Evolutionary conservation across 202 grass and related monocot genomes (phyloP).

Genomic region (Setaria viridis): DNA sequence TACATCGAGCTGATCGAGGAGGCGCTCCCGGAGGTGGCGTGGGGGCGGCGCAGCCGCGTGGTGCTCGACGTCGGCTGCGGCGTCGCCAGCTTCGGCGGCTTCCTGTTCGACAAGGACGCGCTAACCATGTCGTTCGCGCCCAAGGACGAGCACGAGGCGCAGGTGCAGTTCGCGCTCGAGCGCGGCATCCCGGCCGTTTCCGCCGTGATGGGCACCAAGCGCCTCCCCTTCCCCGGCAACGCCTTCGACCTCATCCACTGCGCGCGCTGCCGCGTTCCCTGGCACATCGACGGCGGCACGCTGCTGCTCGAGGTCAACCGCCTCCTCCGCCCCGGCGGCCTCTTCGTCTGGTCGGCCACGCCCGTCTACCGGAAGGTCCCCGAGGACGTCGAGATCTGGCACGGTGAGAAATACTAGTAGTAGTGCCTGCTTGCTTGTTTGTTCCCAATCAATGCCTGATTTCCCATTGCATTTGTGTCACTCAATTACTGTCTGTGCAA

Average conservation of each 20-base stretch:
- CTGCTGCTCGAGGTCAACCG: slow-evolving; percentile 81
- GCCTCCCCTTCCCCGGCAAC: slow-evolving; percentile 76
- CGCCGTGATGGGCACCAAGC: slow-evolving; percentile 84
- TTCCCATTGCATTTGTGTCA: neutral
- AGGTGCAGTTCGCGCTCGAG: slow-evolving; percentile 93
- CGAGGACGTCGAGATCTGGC: slow-evolving; percentile 82
- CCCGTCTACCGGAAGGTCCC: slow-evolving; percentile 73
- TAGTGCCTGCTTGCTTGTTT: too few species aligned
- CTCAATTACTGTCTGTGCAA: neutral
- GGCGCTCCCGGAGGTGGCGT: slow-evolving; percentile 59
- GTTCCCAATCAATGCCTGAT: neutral
- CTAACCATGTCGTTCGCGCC: slow-evolving; percentile 95
- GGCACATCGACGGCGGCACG: slow-evolving; percentile 80
- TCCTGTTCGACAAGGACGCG: slow-evolving; percentile 68
- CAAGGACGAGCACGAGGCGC: slow-evolving; percentile 96
- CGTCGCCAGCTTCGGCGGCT: slow-evolving; percentile 89
- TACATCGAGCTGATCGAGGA: slow-evolving; percentile 79
- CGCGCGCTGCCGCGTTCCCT: slow-evolving; percentile 85
- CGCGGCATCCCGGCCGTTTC: slow-evolving; percentile 81
- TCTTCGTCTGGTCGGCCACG: slow-evolving; percentile 92
- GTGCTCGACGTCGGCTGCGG: slow-evolving; percentile 92
- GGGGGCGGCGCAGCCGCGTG: slow-evolving; percentile 73
- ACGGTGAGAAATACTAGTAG: slow-evolving; percentile 34
- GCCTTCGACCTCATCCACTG: slow-evolving; percentile 81
- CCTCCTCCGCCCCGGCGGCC: slow-evolving; percentile 73